Evolutionary conservation across 2,329 filamentous ascomycete species (phyloP).

Genomic region (Colletotrichum endophyticum): DNA sequence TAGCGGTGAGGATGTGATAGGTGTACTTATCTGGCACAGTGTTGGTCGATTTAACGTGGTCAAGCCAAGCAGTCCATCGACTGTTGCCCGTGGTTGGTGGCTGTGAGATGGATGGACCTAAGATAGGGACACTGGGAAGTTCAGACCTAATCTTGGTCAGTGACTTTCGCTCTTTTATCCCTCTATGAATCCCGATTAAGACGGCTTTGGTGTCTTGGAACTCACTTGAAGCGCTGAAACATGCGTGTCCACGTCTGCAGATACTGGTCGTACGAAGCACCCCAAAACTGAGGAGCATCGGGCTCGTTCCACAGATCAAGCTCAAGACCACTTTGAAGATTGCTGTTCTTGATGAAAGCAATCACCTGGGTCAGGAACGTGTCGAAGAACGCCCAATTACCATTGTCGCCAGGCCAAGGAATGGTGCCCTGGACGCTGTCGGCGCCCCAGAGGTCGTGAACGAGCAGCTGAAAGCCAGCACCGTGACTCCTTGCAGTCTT

Average conservation of each 20-base stretch:
- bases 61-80: neutral
- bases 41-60: neutral
- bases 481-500: neutral
- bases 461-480: neutral
- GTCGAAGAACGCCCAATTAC: conserved; percentile 9
- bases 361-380: neutral
- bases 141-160: neutral
- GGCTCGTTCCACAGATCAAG: conserved; percentile 21
- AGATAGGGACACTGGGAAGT: neutral
- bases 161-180: neutral
- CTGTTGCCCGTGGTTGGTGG: neutral
- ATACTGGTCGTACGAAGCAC: conserved; percentile 5
- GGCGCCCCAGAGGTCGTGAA: conserved; percentile 16
- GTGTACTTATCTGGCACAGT: neutral
- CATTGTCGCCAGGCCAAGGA: conserved; percentile 15
- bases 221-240: neutral
- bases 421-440: conserved; percentile 2
- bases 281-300: conserved; percentile 8
- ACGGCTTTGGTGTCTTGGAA: neutral
- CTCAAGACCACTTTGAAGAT: neutral
- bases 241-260: conserved; percentile 8
- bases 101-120: neutral
- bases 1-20: neutral
- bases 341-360: neutral
- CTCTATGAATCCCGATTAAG: too few relatives aligned